A percentile compares a stretch with the other conserved stretches of the same genome.
These are phyloP conservation scores for Psidium friedrichsthalianum DNA, from an alignment of 345 rosid genomes.

Conservation along the genomic window DNA sequence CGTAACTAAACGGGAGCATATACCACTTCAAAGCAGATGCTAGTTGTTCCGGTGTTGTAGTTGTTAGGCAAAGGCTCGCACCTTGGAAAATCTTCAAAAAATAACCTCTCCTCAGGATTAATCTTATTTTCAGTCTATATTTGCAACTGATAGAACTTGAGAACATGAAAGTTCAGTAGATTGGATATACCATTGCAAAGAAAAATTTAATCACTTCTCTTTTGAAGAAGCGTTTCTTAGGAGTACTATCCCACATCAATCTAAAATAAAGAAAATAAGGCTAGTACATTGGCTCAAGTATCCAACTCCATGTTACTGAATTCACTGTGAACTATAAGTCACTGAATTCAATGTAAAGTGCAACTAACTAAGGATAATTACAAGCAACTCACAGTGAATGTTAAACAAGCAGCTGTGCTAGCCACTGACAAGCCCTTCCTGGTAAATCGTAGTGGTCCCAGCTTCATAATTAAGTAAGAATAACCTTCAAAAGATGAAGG, in stretches of 20 bases:
- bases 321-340: neutral
- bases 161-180: neutral
- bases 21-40: slow-evolving; percentile 83
- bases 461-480: slow-evolving; percentile 64
- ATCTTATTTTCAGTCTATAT: neutral
- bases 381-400: slow-evolving; percentile 55
- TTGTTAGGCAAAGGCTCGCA: slow-evolving; percentile 83
- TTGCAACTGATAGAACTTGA: neutral
- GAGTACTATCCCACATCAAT: neutral
- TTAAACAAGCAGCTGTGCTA: slow-evolving; percentile 90
- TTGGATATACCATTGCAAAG: neutral
- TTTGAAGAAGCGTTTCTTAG: neutral
- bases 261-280: neutral
- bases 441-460: slow-evolving; percentile 81
- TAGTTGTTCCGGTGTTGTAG: slow-evolving; percentile 91
- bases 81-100: slow-evolving; percentile 73
- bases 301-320: neutral
- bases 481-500: slow-evolving; percentile 68
- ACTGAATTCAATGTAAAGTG: neutral
- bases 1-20: slow-evolving; percentile 54
- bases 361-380: neutral
- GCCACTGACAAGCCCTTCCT: slow-evolving; percentile 93
- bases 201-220: neutral
- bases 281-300: neutral
- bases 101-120: neutral